Percentiles rank a stretch among this genome's conserved stretches.
These are phyloP conservation scores for Lasiosphaeriaceae sp. DNA, from an alignment of 495 filamentous ascomycete species.

Conservation along the genomic window DNA sequence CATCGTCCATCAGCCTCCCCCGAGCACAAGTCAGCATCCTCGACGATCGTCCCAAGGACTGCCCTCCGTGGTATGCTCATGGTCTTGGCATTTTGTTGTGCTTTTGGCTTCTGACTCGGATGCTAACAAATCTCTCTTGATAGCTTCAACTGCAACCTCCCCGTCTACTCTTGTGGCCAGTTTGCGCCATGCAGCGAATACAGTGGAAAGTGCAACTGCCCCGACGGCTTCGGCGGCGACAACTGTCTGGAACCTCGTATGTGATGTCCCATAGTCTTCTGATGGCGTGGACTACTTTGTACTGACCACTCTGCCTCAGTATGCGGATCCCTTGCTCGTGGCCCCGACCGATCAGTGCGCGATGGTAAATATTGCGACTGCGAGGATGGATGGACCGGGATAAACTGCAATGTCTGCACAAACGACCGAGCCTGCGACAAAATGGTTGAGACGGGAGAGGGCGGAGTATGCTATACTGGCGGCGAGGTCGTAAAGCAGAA, in stretches of 20 bases:
- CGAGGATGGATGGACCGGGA: conserved; percentile 92
- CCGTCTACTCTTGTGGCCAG: conserved; percentile 84
- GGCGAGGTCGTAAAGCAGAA: conserved; percentile 90
- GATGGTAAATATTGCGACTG: conserved; percentile 71
- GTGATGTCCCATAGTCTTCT: conserved; percentile 12
- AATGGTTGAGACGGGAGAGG: conserved; percentile 72
- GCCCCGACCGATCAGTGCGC: conserved; percentile 67
- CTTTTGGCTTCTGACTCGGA: conserved; percentile 13
- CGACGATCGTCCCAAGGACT: conserved; percentile 54
- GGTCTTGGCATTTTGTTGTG: neutral
- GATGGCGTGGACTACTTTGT: neutral
- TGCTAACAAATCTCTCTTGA: conserved; percentile 12
- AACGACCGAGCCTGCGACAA: conserved; percentile 76
- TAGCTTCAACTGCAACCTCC: conserved; percentile 96
- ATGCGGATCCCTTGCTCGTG: conserved; percentile 83
- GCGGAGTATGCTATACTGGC: conserved; percentile 86
- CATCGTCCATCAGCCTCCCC: conserved; percentile 46
- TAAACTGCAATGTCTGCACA: conserved; percentile 97
- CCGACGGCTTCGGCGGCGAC: conserved; percentile 86
- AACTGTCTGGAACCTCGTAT: conserved; percentile 78
- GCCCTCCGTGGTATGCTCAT: conserved; percentile 57
- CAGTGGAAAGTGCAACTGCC: conserved; percentile 88
- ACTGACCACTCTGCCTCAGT: conserved; percentile 38
- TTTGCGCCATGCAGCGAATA: conserved; percentile 79
- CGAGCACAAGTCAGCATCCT: conserved; percentile 47